A percentile compares a stretch with the other conserved stretches of the same genome.
phyloP scores from a whole-genome alignment of 2,329 filamentous ascomycete genomes.

The Cryphonectria carpinicola region DNA sequence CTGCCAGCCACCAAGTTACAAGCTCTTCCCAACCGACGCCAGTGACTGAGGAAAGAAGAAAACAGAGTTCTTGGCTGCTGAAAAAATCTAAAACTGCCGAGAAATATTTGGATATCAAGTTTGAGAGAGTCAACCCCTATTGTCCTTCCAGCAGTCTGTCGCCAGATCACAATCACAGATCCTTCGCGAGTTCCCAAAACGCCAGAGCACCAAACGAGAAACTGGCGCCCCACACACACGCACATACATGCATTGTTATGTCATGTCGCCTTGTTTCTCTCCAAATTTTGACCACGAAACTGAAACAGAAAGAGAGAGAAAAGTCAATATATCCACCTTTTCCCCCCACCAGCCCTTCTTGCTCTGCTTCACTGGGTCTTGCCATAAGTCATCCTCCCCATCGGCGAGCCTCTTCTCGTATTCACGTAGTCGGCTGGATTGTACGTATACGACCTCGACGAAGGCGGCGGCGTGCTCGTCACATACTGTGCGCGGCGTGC shows the following conservation, averaged over 20 bases:
- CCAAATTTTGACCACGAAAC: not conserved
- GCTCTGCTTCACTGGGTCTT: conserved; percentile 11
- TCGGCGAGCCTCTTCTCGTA: conserved; percentile 13
- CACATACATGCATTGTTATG: not conserved
- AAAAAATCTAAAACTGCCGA: not conserved
- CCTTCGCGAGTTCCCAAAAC: not conserved
- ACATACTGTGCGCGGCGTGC: conserved; percentile 3
- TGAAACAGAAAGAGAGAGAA: not conserved
- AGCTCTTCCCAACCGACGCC: not conserved
- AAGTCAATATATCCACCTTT: not conserved
- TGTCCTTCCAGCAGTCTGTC: not conserved
- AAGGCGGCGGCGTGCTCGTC: conserved; percentile 28
- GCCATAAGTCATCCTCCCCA: conserved; percentile 14
- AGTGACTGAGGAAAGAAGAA: not conserved
- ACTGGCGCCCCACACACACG: not conserved
- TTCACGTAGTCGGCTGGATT: conserved; percentile 46
- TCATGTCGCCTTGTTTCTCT: not conserved
- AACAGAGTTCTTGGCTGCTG: not conserved
- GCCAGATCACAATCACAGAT: not conserved
- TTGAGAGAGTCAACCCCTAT: not conserved
- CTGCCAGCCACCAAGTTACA: not conserved
- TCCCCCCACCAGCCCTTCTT: not conserved
- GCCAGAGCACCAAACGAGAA: not conserved
- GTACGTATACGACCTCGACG: conserved; percentile 38
- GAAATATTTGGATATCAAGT: not conserved